These are phyloP conservation scores for Eimeria maxima DNA, from an alignment of 169 alveolate genomes.

Conservation along the genomic window DNA sequence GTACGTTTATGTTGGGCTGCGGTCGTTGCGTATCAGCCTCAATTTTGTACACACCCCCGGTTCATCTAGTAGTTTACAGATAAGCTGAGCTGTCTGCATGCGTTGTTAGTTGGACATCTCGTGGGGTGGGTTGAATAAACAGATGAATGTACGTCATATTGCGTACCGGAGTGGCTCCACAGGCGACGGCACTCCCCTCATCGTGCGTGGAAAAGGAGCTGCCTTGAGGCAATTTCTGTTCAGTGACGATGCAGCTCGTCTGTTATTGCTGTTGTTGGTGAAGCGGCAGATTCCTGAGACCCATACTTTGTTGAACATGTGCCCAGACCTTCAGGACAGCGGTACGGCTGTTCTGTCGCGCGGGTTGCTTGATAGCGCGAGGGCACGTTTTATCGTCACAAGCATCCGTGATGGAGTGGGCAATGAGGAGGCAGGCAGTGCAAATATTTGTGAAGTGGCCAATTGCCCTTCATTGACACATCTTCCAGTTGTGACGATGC, in stretches of 20 bases:
- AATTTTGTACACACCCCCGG: background rate
- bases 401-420: background rate
- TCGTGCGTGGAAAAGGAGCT: constrained; percentile 83
- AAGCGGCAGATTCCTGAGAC: constrained; percentile 69
- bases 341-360: background rate
- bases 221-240: constrained; percentile 86
- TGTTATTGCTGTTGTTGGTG: constrained; percentile 65
- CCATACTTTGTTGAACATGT: constrained; percentile 47
- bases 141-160: background rate
- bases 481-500: background rate
- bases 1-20: no score
- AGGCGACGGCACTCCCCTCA: constrained; percentile 73
- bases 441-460: background rate
- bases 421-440: background rate
- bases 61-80: background rate
- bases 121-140: background rate
- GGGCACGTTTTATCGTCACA: background rate
- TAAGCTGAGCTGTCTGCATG: background rate
- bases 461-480: background rate
- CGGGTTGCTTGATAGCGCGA: background rate
- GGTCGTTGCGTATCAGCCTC: background rate
- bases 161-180: background rate
- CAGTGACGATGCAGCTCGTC: constrained; percentile 84
- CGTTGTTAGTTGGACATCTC: background rate
- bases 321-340: constrained; percentile 68